A percentile compares a stretch with the other conserved stretches of the same genome.
phyloP scores from a whole-genome alignment of 352 stramenopile species.

The Phytophthora podocarpi region DNA sequence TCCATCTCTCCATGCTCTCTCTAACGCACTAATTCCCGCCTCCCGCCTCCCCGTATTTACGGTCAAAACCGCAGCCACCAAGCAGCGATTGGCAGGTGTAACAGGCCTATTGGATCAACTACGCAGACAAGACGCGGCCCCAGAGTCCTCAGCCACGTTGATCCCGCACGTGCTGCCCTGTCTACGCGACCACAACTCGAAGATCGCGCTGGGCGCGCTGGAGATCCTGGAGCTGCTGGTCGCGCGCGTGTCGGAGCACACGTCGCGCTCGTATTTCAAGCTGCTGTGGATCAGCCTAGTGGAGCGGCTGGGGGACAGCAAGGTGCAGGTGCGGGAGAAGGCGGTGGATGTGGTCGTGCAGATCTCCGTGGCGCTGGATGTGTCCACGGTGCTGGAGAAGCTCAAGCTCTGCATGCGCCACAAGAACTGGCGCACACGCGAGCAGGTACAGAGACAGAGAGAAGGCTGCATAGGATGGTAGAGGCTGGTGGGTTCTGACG shows the following conservation, averaged over 20 bases:
- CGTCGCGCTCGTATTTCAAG: slow-evolving; percentile 62
- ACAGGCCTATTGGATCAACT: slow-evolving; percentile 59
- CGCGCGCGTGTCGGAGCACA: slow-evolving; percentile 43
- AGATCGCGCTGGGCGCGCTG: slow-evolving; percentile 70
- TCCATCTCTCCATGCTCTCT: neutral
- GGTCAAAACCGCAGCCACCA: slow-evolving; percentile 58
- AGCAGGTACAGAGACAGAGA: slow-evolving; percentile 54
- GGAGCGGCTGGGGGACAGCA: slow-evolving; percentile 82
- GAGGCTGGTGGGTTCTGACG: slow-evolving; percentile 5
- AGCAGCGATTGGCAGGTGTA: slow-evolving; percentile 79
- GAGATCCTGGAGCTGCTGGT: slow-evolving; percentile 69
- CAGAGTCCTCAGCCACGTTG: slow-evolving; percentile 48
- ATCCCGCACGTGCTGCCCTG: slow-evolving; percentile 68
- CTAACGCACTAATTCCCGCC: neutral
- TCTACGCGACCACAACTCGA: slow-evolving; percentile 86
- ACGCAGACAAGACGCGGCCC: slow-evolving; percentile 22
- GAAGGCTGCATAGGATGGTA: neutral
- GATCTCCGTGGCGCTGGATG: slow-evolving; percentile 70
- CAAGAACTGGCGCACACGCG: slow-evolving; percentile 87
- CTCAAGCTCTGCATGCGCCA: slow-evolving; percentile 50
- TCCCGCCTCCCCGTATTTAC: neutral
- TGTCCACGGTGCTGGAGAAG: slow-evolving; percentile 60
- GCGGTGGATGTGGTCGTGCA: slow-evolving; percentile 74
- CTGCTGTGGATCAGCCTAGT: slow-evolving; percentile 69
- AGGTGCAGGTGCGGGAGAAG: slow-evolving; percentile 72